Evolutionary conservation across 2,329 filamentous ascomycete genomes (phyloP), one percentile per base, ranked within the genome.

Genomic region (Podosphaera aphanis): DNA sequence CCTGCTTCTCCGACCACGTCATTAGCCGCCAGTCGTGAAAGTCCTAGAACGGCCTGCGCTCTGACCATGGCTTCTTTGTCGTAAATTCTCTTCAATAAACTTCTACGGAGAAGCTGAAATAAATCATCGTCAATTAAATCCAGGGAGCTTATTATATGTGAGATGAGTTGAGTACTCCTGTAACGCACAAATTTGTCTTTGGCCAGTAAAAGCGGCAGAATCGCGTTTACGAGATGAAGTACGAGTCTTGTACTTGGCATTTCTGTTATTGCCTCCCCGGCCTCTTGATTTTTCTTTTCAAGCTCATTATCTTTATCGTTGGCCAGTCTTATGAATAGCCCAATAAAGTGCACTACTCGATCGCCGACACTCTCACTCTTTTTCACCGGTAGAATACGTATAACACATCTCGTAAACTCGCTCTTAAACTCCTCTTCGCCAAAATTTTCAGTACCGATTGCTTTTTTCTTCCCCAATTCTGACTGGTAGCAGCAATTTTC

Each of bases 161-260:
- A 81, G 45, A 93, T 76, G 45, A 93, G 73, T 59, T 98, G 90
- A 0, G 88, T 92, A 3, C 85, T 76, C 48, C 90, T 73, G 62
- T 84, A 98, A 48, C 90, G 75, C 41, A 95, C 80, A 48, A 80
- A 80, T 62, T 94, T 95, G 63, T 98, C 90, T 63, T 93, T 95
- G 38, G 82, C 75, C 8, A 71, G 71, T 49, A 93, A 67, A n/a
- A 93, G 65, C 4, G 81, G 80, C 2, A 92, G 66, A 18, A 90
- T 63, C 5, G 76, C 70, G 45, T 75, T 73, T 56, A 95, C 73
- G 31, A 95, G 69, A 25, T 76, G 70, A 1, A 76, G 75, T 0
- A 77, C 83, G 20, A 95, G 71, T 43, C 86, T 76, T 20, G 78
- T 82, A 51, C 75, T 90, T 0, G 88, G 85, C 0, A 85, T 93